phyloP scores from a whole-genome alignment of 1,139 yeast species.

The Pichia terricola region DNA sequence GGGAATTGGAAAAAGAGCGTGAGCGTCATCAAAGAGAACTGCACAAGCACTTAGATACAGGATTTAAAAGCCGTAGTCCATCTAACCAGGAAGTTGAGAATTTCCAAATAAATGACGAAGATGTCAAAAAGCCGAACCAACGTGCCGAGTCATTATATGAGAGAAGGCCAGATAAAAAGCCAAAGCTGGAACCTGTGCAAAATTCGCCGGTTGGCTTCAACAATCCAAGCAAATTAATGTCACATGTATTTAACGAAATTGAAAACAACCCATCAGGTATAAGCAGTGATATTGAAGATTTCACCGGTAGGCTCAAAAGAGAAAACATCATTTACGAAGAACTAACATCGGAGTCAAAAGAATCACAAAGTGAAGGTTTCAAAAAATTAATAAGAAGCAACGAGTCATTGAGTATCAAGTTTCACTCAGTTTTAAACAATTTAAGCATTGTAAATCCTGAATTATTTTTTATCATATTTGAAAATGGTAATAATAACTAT shows the following conservation, averaged over 20 bases:
- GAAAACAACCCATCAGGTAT: too few relatives aligned
- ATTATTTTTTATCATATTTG: conserved; percentile 17
- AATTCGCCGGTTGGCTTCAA: too few relatives aligned
- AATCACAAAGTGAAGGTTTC: conserved; percentile 16
- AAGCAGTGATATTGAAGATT: conserved; percentile 17
- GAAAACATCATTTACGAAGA: conserved; percentile 16
- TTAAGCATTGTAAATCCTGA: conserved; percentile 18
- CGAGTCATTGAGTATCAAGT: conserved; percentile 13
- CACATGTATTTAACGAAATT: too few relatives aligned
- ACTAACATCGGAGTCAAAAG: conserved; percentile 16
- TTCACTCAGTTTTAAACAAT: conserved; percentile 17
- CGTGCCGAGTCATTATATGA: conserved; percentile 8
- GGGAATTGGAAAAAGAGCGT: not conserved
- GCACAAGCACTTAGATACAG: too few relatives aligned
- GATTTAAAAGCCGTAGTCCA: too few relatives aligned
- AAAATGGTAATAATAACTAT: conserved; percentile 5
- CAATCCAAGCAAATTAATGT: too few relatives aligned
- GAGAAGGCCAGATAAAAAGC: conserved; percentile 1
- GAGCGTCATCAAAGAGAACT: too few relatives aligned
- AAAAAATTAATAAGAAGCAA: conserved; percentile 8
- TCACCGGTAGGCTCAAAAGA: conserved; percentile 16
- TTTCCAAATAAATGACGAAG: conserved; percentile 6
- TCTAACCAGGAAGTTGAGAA: too few relatives aligned
- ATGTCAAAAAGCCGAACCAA: conserved; percentile 3
- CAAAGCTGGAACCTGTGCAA: not conserved